Conservation (phyloP, 2,329 filamentous ascomycete genomes). For the Botryosphaeria dothidea region DNA sequence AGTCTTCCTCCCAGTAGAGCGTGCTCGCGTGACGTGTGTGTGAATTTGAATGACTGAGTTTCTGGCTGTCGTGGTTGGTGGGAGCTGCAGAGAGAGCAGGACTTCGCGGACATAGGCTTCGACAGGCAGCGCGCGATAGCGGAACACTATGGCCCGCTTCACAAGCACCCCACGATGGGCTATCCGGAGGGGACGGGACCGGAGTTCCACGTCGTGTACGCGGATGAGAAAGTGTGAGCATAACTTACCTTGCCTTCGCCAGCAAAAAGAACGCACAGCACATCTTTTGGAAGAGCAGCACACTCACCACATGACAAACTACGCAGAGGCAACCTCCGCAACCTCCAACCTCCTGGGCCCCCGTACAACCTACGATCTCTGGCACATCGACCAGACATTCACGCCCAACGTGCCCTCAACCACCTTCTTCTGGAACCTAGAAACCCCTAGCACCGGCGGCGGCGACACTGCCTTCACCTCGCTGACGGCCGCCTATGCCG, state of each 20-base stretch:
- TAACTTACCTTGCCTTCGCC: no score
- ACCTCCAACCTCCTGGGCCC: constrained; percentile 8
- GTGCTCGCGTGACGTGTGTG: no score
- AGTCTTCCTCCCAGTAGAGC: background rate
- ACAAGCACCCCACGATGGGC: constrained; percentile 8
- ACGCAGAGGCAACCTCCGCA: constrained; percentile 5
- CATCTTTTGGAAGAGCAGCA: no score
- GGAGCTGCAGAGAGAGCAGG: constrained; percentile 37
- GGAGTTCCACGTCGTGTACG: constrained; percentile 14
- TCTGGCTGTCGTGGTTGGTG: background rate
- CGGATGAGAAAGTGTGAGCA: constrained; percentile 13
- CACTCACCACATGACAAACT: background rate
- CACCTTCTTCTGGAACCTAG: background rate
- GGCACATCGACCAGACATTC: constrained; percentile 16
- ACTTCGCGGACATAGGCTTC: constrained; percentile 49
- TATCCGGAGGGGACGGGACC: background rate
- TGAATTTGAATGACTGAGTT: background rate
- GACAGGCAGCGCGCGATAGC: constrained; percentile 46
- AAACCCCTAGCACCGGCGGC: background rate
- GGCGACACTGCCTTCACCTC: constrained; percentile 11
- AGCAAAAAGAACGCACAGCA: no score
- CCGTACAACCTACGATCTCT: constrained; percentile 5
- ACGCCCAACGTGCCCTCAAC: background rate
- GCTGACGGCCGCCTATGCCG: background rate
- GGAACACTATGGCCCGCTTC: constrained; percentile 41